phyloP scores from a whole-genome alignment of 2,329 filamentous ascomycete species.

The Beauveria sp. region DNA sequence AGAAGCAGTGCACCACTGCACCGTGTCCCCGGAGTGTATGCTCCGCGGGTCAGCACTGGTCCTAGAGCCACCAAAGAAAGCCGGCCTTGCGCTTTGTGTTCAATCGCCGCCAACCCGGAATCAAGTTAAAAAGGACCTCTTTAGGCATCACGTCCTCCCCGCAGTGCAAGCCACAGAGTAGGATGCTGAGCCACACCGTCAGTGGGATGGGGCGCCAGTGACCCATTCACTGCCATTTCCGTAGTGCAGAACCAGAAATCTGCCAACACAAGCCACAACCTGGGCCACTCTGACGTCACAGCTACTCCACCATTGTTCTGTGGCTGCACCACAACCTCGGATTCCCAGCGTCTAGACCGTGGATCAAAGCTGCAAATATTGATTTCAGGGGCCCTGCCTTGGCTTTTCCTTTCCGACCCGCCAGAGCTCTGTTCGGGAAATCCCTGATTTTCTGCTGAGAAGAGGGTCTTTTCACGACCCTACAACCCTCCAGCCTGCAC shows the following conservation, averaged over 20 bases:
- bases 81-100: background rate
- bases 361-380: background rate
- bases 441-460: background rate
- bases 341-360: background rate
- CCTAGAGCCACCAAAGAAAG: background rate
- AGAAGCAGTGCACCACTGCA: too few relatives aligned
- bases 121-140: background rate
- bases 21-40: too few relatives aligned
- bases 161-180: background rate
- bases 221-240: background rate
- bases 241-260: background rate
- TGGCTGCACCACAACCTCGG: background rate
- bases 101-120: background rate
- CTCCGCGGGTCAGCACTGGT: too few relatives aligned
- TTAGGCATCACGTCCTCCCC: background rate
- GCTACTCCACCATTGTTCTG: background rate
- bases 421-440: background rate
- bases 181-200: conserved; percentile 1
- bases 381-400: background rate
- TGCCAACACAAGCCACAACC: background rate
- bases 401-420: background rate
- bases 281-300: background rate
- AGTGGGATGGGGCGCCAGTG: background rate
- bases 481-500: background rate
- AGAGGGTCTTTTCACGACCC: background rate